Evolutionary conservation across 1,139 yeast species (phyloP).

Genomic region (Hansenula anomala): DNA sequence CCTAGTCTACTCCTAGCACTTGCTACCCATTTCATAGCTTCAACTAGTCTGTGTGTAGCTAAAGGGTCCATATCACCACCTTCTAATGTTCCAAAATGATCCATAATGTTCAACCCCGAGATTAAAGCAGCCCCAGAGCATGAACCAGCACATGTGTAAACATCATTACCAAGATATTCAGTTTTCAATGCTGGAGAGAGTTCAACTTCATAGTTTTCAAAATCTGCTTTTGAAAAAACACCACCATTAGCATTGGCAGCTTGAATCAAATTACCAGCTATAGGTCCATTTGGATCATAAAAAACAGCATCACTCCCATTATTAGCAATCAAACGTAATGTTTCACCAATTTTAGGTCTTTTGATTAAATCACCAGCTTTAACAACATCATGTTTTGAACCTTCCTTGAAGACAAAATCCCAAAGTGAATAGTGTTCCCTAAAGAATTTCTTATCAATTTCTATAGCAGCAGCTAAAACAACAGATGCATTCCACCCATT

Average conservation of each 20-base stretch:
- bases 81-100: constrained; percentile 33
- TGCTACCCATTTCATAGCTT: constrained; percentile 92
- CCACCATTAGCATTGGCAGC: constrained; percentile 52
- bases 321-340: constrained; percentile 61
- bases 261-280: constrained; percentile 50
- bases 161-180: constrained; percentile 42
- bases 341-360: constrained; percentile 60
- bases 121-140: constrained; percentile 81
- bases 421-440: constrained; percentile 37
- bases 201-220: constrained; percentile 51
- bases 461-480: constrained; percentile 42
- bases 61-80: constrained; percentile 41
- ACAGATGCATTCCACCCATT: constrained; percentile 60
- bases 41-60: constrained; percentile 67
- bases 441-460: constrained; percentile 31
- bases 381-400: constrained; percentile 29
- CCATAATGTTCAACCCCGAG: constrained; percentile 65
- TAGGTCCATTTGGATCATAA: constrained; percentile 80
- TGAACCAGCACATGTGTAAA: constrained; percentile 70
- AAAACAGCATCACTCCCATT: constrained; percentile 75
- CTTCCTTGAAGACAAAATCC: constrained; percentile 44
- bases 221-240: constrained; percentile 56
- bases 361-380: constrained; percentile 53
- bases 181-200: constrained; percentile 52
- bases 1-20: constrained; percentile 82